Evolutionary conservation across 129 eudicot species (phyloP).

Genomic region (Artemisia annua): DNA sequence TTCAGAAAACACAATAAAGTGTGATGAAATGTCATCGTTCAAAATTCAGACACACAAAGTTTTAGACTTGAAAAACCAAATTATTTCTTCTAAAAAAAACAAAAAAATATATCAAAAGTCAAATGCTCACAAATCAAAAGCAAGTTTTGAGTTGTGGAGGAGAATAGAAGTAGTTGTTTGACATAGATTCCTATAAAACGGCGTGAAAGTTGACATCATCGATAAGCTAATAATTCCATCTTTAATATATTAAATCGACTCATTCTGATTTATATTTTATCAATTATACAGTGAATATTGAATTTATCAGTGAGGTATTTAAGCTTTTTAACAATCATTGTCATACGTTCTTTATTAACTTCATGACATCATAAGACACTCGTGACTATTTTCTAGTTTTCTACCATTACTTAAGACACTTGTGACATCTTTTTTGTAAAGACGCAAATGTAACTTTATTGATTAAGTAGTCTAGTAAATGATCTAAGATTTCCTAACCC

Average conservation of each 20-base stretch:
- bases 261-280: background rate
- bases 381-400: background rate
- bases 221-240: conserved; percentile 14
- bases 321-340: background rate
- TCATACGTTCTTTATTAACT: background rate
- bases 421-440: no score
- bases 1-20: no score
- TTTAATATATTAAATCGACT: conserved; percentile 1
- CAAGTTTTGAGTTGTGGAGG: conserved; percentile 24
- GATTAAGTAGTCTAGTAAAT: no score
- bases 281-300: background rate
- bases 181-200: conserved; percentile 24
- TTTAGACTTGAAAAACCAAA: background rate
- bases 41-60: background rate
- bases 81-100: background rate
- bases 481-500: no score
- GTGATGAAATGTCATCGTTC: no score
- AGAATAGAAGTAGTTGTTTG: conserved; percentile 18
- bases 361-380: conserved; percentile 1
- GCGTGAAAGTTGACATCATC: conserved; percentile 45
- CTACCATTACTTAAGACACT: background rate
- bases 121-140: conserved; percentile 21
- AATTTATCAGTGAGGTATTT: background rate
- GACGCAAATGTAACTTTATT: no score
- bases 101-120: conserved; percentile 9